These are phyloP conservation scores for Fabrea salina DNA, from an alignment of 169 alveolate species.

Conservation along the genomic window DNA sequence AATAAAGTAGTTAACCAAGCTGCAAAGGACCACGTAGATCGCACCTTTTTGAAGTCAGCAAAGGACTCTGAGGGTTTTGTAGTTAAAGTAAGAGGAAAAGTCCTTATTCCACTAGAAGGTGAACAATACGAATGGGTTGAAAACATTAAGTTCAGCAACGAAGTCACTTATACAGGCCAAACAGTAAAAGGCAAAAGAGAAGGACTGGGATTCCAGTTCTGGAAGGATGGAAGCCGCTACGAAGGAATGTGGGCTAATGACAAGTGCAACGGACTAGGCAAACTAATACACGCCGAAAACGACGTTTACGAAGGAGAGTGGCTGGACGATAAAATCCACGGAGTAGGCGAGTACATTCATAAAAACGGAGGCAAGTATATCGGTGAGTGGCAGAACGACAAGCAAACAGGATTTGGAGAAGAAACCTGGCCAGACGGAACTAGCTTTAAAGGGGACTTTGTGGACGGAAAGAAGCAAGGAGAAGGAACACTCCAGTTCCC, in stretches of 20 bases:
- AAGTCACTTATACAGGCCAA: constrained; percentile 35
- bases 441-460: constrained; percentile 31
- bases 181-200: constrained; percentile 40
- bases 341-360: constrained; percentile 37
- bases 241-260: constrained; percentile 46
- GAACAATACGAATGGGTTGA: background rate
- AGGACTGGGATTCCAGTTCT: constrained; percentile 44
- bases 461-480: constrained; percentile 31
- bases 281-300: constrained; percentile 32
- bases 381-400: constrained; percentile 43
- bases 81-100: background rate
- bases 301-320: constrained; percentile 47
- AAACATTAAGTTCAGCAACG: constrained; percentile 31
- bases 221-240: constrained; percentile 37
- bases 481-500: constrained; percentile 25
- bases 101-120: background rate
- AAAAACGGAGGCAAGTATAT: constrained; percentile 42
- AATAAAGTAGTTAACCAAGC: too few species aligned
- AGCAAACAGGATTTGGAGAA: constrained; percentile 43
- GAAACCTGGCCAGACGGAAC: constrained; percentile 32
- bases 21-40: too few species aligned
- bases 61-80: background rate
- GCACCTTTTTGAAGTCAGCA: background rate
- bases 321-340: constrained; percentile 42
- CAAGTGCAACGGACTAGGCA: constrained; percentile 51